Evolutionary conservation across 345 rosid genomes (phyloP).

Genomic region (Crucihimalaya himalaica): DNA sequence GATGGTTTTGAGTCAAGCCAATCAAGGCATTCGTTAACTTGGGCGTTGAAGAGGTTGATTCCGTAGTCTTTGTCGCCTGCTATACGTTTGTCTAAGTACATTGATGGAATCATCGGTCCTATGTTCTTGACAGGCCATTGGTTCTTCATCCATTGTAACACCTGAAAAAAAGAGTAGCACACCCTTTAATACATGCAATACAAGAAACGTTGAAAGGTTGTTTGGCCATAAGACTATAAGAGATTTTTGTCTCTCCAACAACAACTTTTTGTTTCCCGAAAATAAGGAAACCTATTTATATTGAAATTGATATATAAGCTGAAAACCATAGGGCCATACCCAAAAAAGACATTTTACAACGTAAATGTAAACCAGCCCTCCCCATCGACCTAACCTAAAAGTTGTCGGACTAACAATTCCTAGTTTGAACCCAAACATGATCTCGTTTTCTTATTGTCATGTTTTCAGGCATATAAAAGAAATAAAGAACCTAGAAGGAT

Average conservation of each 20-base stretch:
- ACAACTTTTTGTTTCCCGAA: not conserved
- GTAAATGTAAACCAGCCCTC: not conserved
- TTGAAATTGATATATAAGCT: not conserved
- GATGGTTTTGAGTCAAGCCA: constrained; percentile 56
- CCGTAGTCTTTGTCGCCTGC: constrained; percentile 54
- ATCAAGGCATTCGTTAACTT: constrained; percentile 38
- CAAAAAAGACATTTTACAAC: not conserved
- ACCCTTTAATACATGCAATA: not conserved
- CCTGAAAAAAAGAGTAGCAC: constrained; percentile 19
- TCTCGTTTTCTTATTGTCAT: not conserved
- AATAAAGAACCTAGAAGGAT: not conserved
- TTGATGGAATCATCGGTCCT: constrained; percentile 59
- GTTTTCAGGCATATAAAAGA: not conserved
- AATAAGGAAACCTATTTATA: not conserved
- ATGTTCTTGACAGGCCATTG: constrained; percentile 45
- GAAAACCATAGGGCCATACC: not conserved
- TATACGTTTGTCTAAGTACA: constrained; percentile 52
- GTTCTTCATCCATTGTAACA: constrained; percentile 49
- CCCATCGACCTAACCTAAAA: not conserved
- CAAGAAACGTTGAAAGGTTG: not conserved
- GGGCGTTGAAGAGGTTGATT: constrained; percentile 50
- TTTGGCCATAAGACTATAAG: not conserved
- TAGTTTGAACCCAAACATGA: not conserved
- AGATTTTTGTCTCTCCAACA: not conserved
- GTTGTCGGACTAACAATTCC: not conserved